Evolutionary conservation across 2,329 filamentous ascomycete species (phyloP), one percentile per base, ranked within the genome.

Genomic region (Metarhizium brunneum): DNA sequence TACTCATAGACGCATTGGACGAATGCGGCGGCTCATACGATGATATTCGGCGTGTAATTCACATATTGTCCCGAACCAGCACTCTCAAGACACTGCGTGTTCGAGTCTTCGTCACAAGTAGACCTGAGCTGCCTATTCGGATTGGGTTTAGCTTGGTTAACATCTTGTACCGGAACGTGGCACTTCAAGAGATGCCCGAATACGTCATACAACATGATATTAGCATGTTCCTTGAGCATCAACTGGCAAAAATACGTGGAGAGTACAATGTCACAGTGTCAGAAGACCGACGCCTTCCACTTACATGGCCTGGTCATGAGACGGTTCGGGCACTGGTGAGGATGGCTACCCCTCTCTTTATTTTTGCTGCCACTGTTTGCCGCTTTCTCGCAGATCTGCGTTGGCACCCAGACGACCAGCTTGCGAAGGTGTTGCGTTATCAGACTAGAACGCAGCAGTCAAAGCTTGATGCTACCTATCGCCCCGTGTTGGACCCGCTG

Each of bases 81-180:
- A 29, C 7, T 6, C 6, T 47, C 13, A 40, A 47, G 25, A 16
- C 51, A n/a, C 25, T 14, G 16, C 51, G 48, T 6, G 45, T 74
- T 8, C 66, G 63, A 50, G 52, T 73, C 2, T 73, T 77, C 29
- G 18, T 77, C 14, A 75, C 73, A 0, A 76, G 72, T 57, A 65
- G 74, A 43, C 73, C 73, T 0, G 69, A 76, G 49, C 56, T 69
- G 6, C 65, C 65, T 2, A 66, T 73, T 53, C 66, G 67, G 0
- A 57, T 67, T 35, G 66, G 66, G 1, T 75, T 76, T 25, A 35
- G 29, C 11, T 6, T 18, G 13, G 5, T 18, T 10, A 20, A 60
- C 2, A 65, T 25, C 25, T 4, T 25, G 25, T 25, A 25, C 25
- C 25, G 25, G 25, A 25, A 25, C 25, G 4, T 25, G 25, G 25